Conservation (phyloP, 768 basidiomycete species). For the Russula emetica region DNA sequence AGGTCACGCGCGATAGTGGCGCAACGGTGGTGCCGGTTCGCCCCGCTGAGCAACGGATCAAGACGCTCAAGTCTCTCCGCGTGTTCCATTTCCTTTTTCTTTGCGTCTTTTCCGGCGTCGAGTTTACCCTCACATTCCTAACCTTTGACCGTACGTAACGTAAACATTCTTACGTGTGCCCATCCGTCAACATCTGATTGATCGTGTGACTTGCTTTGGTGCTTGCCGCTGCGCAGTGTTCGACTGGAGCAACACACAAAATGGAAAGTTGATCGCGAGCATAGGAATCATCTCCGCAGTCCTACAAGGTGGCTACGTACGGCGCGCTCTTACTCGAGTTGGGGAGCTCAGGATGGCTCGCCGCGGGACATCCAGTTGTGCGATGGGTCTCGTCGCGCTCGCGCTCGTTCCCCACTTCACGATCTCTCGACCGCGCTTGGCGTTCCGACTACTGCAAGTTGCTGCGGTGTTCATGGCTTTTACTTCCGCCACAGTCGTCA, state of each 20-base stretch:
- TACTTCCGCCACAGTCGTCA: slow-evolving; percentile 94
- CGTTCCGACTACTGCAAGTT: slow-evolving; percentile 53
- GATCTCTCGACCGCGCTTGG: slow-evolving; percentile 39
- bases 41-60: slow-evolving; percentile 47
- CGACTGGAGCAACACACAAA: slow-evolving; percentile 86
- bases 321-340: slow-evolving; percentile 66
- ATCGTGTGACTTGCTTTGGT: neutral
- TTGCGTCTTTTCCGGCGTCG: slow-evolving; percentile 87
- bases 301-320: slow-evolving; percentile 92
- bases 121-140: slow-evolving; percentile 94
- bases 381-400: slow-evolving; percentile 64
- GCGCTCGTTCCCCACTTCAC: slow-evolving; percentile 61
- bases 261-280: slow-evolving; percentile 76
- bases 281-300: slow-evolving; percentile 90
- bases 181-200: neutral
- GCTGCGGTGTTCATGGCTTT: slow-evolving; percentile 86
- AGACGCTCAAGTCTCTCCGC: slow-evolving; percentile 55
- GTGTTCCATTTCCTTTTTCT: slow-evolving; percentile 81
- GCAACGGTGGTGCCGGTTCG: slow-evolving; percentile 19
- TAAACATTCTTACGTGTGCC: neutral
- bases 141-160: slow-evolving; percentile 73
- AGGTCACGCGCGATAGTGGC: neutral
- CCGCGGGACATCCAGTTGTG: slow-evolving; percentile 72
- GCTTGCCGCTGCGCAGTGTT: slow-evolving; percentile 48
- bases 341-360: slow-evolving; percentile 83